Percentiles rank a stretch among this genome's conserved stretches.
These are phyloP conservation scores for Pythium folliculosum DNA, from an alignment of 352 stramenopile genomes.

Conservation along the genomic window DNA sequence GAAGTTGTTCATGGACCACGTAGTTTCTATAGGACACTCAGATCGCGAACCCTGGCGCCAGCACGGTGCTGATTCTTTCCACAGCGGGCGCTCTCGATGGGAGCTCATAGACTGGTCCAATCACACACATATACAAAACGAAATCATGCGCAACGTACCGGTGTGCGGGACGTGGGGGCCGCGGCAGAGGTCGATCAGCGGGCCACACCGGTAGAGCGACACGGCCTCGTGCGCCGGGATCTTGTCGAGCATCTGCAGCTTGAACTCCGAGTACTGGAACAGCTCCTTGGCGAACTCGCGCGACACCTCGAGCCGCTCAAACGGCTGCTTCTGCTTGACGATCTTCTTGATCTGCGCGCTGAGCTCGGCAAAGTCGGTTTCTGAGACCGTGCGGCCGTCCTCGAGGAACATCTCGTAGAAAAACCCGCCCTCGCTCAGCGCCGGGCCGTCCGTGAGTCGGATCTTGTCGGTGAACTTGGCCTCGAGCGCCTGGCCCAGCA, in stretches of 20 bases:
- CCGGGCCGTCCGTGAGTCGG: constrained; percentile 93
- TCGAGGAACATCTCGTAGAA: constrained; percentile 96
- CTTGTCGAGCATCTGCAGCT: constrained; percentile 96
- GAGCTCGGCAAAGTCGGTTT: constrained; percentile 79
- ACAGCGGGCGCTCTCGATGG: background rate
- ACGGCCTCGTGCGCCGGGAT: constrained; percentile 92
- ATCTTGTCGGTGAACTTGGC: constrained; percentile 96
- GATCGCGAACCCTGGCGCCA: background rate
- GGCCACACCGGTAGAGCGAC: constrained; percentile 97
- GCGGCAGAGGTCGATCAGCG: constrained; percentile 97
- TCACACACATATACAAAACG: background rate
- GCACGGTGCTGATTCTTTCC: background rate
- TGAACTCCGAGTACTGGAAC: constrained; percentile 96
- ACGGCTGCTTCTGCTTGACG: constrained; percentile 93
- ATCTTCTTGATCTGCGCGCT: constrained; percentile 94
- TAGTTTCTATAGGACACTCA: constrained; percentile 50
- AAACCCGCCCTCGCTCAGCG: constrained; percentile 96
- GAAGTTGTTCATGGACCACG: constrained; percentile 58
- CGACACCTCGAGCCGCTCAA: constrained; percentile 90
- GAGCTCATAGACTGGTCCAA: background rate
- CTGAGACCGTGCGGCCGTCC: constrained; percentile 65
- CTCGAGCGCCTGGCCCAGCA: constrained; percentile 98
- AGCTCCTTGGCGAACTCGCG: constrained; percentile 91
- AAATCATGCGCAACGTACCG: constrained; percentile 73
- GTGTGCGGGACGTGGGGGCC: constrained; percentile 96